phyloP scores from a whole-genome alignment of 139 green algal species.

The Tetraselmis chui region DNA sequence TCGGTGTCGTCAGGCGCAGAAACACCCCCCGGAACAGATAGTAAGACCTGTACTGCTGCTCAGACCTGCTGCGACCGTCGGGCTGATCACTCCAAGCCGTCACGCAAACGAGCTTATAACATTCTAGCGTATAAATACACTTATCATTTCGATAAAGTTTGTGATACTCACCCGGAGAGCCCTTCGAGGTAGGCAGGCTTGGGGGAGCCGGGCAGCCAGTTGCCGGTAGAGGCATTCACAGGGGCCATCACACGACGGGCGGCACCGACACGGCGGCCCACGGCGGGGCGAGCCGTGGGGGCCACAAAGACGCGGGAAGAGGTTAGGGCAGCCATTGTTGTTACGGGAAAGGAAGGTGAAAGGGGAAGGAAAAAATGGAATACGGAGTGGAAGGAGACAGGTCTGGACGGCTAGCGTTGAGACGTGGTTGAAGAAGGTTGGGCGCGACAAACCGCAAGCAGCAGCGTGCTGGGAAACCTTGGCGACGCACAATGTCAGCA shows the following conservation, averaged over 20 bases:
- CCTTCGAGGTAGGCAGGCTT: slow-evolving; percentile 62
- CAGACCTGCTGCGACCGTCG: no score
- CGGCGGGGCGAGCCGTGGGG: neutral
- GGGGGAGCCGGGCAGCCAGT: slow-evolving; percentile 61
- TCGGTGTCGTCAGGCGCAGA: no score
- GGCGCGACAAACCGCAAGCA: no score
- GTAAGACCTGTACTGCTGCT: no score
- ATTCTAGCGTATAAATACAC: no score
- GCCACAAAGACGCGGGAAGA: neutral
- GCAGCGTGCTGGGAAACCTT: neutral
- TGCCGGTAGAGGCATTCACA: slow-evolving; percentile 31
- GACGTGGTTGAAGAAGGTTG: neutral
- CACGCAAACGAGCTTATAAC: no score
- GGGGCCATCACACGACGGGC: slow-evolving; percentile 14
- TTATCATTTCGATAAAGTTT: no score
- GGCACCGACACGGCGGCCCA: neutral
- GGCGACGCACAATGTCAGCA: neutral
- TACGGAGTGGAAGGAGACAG: neutral
- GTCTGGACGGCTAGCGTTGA: neutral
- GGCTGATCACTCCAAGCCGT: no score
- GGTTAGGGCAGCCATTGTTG: slow-evolving; percentile 3
- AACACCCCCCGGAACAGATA: no score
- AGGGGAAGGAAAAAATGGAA: neutral
- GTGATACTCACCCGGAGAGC: slow-evolving; percentile 47
- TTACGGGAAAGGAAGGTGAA: slow-evolving; percentile 20